These are phyloP conservation scores for Euryodendron excelsum DNA, from an alignment of 148 eudicot species.

Conservation along the genomic window DNA sequence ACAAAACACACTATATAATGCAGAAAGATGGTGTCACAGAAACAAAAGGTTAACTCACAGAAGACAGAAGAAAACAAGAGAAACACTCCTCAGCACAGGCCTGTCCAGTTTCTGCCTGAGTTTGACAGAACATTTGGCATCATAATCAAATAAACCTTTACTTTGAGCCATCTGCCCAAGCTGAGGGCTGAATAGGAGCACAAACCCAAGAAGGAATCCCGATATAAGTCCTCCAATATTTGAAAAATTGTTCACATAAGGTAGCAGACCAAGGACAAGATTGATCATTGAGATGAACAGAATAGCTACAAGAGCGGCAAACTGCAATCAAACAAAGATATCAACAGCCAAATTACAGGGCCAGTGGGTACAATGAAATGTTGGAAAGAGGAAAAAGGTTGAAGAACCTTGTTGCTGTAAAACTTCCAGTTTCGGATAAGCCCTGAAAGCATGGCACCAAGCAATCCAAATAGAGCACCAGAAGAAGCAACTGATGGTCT, in stretches of 20 bases:
- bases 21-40: not conserved
- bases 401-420: constrained; percentile 57
- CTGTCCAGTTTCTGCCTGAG: constrained; percentile 53
- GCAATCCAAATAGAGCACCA: constrained; percentile 76
- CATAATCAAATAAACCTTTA: constrained; percentile 66
- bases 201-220: constrained; percentile 67
- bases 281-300: constrained; percentile 40
- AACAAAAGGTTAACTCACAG: constrained; percentile 44
- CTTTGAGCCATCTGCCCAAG: constrained; percentile 39
- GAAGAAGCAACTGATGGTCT: constrained; percentile 65
- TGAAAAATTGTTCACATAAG: constrained; percentile 63
- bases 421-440: constrained; percentile 68
- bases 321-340: constrained; percentile 39
- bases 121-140: constrained; percentile 43
- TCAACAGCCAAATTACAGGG: not conserved
- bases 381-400: not conserved
- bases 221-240: constrained; percentile 65
- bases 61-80: constrained; percentile 49
- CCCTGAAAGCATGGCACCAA: constrained; percentile 69
- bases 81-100: constrained; percentile 52
- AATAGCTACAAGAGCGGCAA: constrained; percentile 43
- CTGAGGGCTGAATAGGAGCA: constrained; percentile 59
- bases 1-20: not conserved
- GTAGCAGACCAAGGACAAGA: constrained; percentile 57
- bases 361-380: not conserved